phyloP scores from a whole-genome alignment of 2,329 filamentous ascomycete species.

The Ceratocystis huliohia region DNA sequence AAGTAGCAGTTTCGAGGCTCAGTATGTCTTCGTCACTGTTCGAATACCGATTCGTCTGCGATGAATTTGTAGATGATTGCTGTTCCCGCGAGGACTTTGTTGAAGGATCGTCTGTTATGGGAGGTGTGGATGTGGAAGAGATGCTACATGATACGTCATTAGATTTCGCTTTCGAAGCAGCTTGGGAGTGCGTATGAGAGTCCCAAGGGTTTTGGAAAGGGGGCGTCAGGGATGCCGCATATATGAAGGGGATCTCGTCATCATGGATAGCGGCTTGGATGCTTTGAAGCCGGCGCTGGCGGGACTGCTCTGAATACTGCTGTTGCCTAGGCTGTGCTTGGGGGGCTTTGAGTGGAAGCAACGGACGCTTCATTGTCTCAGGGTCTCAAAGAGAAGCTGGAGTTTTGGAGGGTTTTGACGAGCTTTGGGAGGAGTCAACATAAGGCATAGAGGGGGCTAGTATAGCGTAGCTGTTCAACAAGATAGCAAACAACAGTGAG shows the following conservation, averaged over 20 bases:
- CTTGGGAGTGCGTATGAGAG: background rate
- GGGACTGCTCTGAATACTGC: background rate
- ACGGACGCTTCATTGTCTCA: background rate
- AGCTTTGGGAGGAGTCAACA: no score
- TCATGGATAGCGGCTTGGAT: constrained; percentile 15
- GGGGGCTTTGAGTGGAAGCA: background rate
- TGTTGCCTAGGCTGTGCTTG: background rate
- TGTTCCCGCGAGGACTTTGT: background rate
- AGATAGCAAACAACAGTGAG: background rate
- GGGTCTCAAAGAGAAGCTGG: no score
- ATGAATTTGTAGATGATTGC: background rate
- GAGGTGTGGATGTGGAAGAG: background rate
- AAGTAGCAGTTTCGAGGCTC: background rate
- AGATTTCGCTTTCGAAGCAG: background rate
- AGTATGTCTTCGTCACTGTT: background rate
- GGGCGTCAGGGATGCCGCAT: constrained; percentile 16
- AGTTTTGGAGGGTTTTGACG: no score
- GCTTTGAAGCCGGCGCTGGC: background rate
- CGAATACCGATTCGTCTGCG: background rate
- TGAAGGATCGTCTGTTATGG: background rate
- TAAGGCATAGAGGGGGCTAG: background rate
- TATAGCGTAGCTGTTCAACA: background rate
- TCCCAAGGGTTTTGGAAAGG: constrained; percentile 13
- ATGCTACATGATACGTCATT: background rate
- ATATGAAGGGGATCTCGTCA: constrained; percentile 12